phyloP scores from a whole-genome alignment of 2,329 filamentous ascomycete genomes.

The Paracoccidioides lutzii region DNA sequence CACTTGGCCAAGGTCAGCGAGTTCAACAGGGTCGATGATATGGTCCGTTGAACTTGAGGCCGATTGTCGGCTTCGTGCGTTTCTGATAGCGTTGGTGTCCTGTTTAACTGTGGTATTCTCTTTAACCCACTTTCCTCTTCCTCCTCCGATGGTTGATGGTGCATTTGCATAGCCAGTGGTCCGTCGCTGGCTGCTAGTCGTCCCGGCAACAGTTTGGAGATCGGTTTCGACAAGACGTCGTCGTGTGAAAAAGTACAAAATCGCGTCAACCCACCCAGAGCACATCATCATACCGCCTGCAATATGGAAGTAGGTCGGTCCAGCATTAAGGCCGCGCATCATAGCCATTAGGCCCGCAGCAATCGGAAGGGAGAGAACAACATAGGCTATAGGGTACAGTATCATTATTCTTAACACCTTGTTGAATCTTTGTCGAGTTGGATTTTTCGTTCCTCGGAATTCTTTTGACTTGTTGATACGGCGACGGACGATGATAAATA shows the following conservation, averaged over 20 bases:
- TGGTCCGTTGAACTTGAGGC: neutral
- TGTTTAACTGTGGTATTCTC: neutral
- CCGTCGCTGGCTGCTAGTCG: neutral
- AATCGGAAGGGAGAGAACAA: slow-evolving; percentile 49
- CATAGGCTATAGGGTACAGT: slow-evolving; percentile 41
- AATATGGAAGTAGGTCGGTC: slow-evolving; percentile 35
- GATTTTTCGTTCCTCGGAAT: slow-evolving; percentile 13
- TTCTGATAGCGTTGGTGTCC: neutral
- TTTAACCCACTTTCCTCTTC: neutral
- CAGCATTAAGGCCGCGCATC: slow-evolving; percentile 21
- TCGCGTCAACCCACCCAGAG: slow-evolving; percentile 45
- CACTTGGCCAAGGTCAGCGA: neutral
- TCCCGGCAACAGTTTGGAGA: neutral
- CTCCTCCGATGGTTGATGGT: neutral
- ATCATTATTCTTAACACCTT: slow-evolving; percentile 35
- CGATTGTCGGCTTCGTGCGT: neutral
- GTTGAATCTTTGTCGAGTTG: slow-evolving; percentile 14
- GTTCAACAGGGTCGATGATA: neutral
- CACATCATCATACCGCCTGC: slow-evolving; percentile 44
- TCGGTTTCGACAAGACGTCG: slow-evolving; percentile 34
- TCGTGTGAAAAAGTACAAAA: slow-evolving; percentile 45
- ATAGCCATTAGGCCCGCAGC: slow-evolving; percentile 36
- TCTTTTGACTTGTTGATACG: slow-evolving; percentile 28
- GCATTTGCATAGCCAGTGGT: neutral
- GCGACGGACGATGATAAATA: slow-evolving; percentile 37